Conservation (phyloP, 441 rosid species). For the Oxalis stricta region DNA sequence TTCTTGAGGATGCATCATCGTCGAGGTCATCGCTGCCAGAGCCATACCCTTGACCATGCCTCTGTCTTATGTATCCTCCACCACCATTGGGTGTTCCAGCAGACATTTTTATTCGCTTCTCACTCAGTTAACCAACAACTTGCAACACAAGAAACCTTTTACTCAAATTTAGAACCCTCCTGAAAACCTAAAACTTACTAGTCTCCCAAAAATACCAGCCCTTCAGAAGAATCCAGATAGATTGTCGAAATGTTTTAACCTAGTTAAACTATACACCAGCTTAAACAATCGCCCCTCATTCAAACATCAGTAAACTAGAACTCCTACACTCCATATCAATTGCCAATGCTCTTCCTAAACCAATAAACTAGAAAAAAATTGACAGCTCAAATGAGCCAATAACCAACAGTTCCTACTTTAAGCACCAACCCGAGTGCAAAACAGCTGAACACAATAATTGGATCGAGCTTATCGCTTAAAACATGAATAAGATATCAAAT, state of each 20-base stretch:
- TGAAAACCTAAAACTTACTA: constrained; percentile 3
- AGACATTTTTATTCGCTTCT: constrained; percentile 52
- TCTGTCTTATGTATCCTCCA: constrained; percentile 88
- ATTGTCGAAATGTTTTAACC: no score
- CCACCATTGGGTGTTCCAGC: constrained; percentile 88
- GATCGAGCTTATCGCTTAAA: background rate
- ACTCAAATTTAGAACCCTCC: constrained; percentile 3
- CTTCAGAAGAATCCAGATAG: background rate
- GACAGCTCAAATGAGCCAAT: background rate
- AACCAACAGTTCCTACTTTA: background rate
- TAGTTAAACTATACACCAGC: no score
- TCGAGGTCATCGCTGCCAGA: constrained; percentile 84
- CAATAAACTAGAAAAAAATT: background rate
- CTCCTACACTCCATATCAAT: background rate
- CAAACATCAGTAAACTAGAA: background rate
- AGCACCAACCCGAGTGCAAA: background rate
- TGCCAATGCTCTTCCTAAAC: no score
- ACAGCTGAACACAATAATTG: background rate
- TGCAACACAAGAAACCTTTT: constrained; percentile 2
- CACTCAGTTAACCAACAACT: constrained; percentile 4
- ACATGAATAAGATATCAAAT: constrained; percentile 12
- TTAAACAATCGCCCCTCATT: no score
- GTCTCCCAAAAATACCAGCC: constrained; percentile 5
- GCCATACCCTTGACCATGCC: constrained; percentile 89
- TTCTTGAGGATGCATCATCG: constrained; percentile 92